Evolutionary conservation across 805 yeast genomes (phyloP).

Genomic region (Saturnispora ahearnii): DNA sequence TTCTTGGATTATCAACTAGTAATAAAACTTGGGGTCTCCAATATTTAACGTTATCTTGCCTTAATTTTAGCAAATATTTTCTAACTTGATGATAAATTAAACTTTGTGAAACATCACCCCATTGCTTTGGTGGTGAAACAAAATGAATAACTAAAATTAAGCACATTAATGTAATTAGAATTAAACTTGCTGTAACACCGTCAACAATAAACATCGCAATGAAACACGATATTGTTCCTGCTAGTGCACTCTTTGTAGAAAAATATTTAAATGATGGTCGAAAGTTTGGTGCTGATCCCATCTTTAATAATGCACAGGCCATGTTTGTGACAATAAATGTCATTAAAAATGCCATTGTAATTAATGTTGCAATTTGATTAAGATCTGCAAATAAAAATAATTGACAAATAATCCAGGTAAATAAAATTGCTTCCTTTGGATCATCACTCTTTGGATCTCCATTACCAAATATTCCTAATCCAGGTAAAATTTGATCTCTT

Average conservation of each 20-base stretch:
- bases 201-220: conserved; percentile 93
- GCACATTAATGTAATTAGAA: conserved; percentile 54
- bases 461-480: conserved; percentile 49
- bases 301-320: conserved; percentile 80
- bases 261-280: conserved; percentile 91
- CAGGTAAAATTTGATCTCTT: conserved; percentile 81
- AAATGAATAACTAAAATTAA: conserved; percentile 79
- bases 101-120: conserved; percentile 98
- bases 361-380: conserved; percentile 87
- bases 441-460: conserved; percentile 38
- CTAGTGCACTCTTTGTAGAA: conserved; percentile 68
- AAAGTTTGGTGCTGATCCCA: conserved; percentile 97
- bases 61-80: conserved; percentile 71
- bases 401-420: conserved; percentile 81
- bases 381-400: conserved; percentile 80
- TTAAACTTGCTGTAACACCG: conserved; percentile 75
- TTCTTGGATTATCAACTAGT: conserved; percentile 83
- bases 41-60: conserved; percentile 90
- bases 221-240: conserved; percentile 62
- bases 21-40: conserved; percentile 96
- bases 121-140: conserved; percentile 86
- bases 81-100: conserved; percentile 94
- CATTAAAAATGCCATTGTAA: conserved; percentile 95
- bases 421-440: conserved; percentile 55
- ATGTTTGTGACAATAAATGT: conserved; percentile 90